These are phyloP conservation scores for Lepiota brunneoincarnata DNA, from an alignment of 768 basidiomycete genomes.

Conservation along the genomic window DNA sequence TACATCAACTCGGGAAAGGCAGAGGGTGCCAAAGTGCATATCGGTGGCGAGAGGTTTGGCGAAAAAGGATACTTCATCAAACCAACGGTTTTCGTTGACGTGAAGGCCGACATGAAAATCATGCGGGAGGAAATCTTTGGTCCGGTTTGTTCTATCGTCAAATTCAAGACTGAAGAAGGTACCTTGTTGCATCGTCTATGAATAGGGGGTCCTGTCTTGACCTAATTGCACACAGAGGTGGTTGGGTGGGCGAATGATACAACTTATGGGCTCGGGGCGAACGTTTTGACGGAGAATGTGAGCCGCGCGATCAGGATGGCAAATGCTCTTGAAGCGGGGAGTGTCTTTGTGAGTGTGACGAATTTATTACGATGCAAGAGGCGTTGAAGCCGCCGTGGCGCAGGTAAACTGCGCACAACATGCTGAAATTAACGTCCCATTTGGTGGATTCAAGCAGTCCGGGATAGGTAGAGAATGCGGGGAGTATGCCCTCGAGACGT, in stretches of 20 bases:
- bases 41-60: conserved; percentile 61
- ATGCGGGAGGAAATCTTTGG: conserved; percentile 79
- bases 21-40: conserved; percentile 64
- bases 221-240: conserved; percentile 40
- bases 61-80: conserved; percentile 59
- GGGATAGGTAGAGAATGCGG: conserved; percentile 71
- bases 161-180: conserved; percentile 64
- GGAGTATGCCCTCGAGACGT: conserved; percentile 58
- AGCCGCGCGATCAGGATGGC: conserved; percentile 63
- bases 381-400: no score
- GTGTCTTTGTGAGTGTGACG: conserved; percentile 46
- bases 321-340: conserved; percentile 65
- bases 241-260: conserved; percentile 73
- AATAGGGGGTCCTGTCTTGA: not conserved
- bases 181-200: no score
- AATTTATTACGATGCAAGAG: no score
- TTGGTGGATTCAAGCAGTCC: conserved; percentile 73
- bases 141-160: conserved; percentile 74
- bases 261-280: conserved; percentile 73
- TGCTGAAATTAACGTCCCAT: conserved; percentile 52
- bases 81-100: conserved; percentile 76
- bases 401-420: conserved; percentile 42
- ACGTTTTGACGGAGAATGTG: conserved; percentile 73
- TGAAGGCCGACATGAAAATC: conserved; percentile 69
- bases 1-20: conserved; percentile 78